A percentile compares a stretch with the other conserved stretches of the same genome.
These are phyloP conservation scores for Loxodes magnus DNA, from an alignment of 73 alveolate genomes.

Conservation along the genomic window DNA sequence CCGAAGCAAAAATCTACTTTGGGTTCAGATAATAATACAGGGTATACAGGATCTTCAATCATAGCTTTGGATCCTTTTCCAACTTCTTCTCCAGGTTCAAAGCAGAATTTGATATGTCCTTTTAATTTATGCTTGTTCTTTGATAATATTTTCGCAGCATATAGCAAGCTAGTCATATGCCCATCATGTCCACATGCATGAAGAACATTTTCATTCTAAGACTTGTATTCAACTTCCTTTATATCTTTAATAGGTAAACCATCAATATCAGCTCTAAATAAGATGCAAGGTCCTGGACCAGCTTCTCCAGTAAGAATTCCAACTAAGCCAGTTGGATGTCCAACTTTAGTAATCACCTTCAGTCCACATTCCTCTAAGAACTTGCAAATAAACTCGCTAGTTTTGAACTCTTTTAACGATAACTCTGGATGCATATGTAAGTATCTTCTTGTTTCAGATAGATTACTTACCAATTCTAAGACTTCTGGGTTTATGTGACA, in stretches of 20 bases:
- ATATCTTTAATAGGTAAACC: constrained; percentile 21
- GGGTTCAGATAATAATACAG: constrained; percentile 13
- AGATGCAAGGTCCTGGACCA: constrained; percentile 25
- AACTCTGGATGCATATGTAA: constrained; percentile 18
- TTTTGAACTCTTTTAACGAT: constrained; percentile 3
- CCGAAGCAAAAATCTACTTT: constrained; percentile 53
- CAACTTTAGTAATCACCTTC: constrained; percentile 9
- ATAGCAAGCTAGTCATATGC: constrained; percentile 41
- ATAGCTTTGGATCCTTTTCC: constrained; percentile 45
- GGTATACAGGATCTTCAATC: constrained; percentile 23
- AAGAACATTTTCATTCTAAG: constrained; percentile 7
- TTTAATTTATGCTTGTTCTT: constrained; percentile 14
- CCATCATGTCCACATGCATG: constrained; percentile 80
- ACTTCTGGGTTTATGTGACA: constrained; percentile 16
- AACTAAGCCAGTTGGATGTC: constrained; percentile 13
- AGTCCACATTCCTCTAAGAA: background rate
- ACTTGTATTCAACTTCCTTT: constrained; percentile 5
- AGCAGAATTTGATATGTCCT: constrained; percentile 20
- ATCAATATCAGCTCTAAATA: constrained; percentile 43
- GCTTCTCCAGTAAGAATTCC: constrained; percentile 19
- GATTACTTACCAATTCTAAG: constrained; percentile 6
- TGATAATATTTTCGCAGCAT: constrained; percentile 23
- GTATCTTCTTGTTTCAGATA: constrained; percentile 12
- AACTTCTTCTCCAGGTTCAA: constrained; percentile 66
- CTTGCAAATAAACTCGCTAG: constrained; percentile 3